Conservation (phyloP, 768 basidiomycete species). For the Lanmaoa rubissima region DNA sequence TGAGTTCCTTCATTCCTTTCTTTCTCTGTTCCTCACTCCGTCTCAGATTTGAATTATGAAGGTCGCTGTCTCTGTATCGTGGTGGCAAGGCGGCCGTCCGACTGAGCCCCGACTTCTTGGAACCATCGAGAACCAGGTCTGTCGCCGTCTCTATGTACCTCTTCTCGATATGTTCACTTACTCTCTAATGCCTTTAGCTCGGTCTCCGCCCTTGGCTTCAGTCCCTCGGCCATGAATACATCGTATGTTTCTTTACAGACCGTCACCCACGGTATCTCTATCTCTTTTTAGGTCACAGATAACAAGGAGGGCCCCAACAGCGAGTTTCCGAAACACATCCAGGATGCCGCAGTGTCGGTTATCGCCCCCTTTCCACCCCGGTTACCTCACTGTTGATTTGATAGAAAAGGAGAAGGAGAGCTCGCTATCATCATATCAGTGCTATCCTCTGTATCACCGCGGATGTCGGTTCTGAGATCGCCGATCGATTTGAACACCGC, state of each 20-base stretch:
- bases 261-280: background rate
- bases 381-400: slow-evolving; percentile 71
- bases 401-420: slow-evolving; percentile 62
- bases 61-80: slow-evolving; percentile 65
- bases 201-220: slow-evolving; percentile 69
- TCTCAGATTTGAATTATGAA: slow-evolving; percentile 4
- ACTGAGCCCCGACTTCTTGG: slow-evolving; percentile 74
- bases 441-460: slow-evolving; percentile 70
- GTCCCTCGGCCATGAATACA: slow-evolving; percentile 70
- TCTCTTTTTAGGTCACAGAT: slow-evolving; percentile 54
- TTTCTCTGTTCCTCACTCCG: background rate
- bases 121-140: slow-evolving; percentile 75
- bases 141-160: background rate
- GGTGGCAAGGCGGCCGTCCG: slow-evolving; percentile 57
- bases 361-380: slow-evolving; percentile 83
- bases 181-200: slow-evolving; percentile 42
- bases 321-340: slow-evolving; percentile 77
- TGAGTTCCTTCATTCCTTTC: background rate
- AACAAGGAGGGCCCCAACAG: slow-evolving; percentile 79
- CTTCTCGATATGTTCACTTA: background rate
- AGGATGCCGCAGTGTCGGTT: slow-evolving; percentile 75
- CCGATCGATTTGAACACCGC: slow-evolving; percentile 80
- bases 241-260: slow-evolving; percentile 44
- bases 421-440: background rate
- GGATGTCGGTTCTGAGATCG: slow-evolving; percentile 87